phyloP scores from a whole-genome alignment of 192 early-diverging fungal genomes.

The Backusella psychrophila region DNA sequence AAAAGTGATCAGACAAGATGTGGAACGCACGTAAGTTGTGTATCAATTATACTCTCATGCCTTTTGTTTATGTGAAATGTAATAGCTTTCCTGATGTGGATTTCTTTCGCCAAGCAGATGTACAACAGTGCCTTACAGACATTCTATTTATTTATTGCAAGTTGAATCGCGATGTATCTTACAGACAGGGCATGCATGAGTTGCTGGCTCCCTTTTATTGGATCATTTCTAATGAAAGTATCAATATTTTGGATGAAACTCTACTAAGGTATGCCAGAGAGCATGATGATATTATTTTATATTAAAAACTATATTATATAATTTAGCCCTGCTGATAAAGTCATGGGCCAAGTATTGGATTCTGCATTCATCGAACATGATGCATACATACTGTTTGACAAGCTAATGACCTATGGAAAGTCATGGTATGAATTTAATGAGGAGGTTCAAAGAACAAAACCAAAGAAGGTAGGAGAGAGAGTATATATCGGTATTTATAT shows the following conservation, averaged over 20 bases:
- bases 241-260: slow-evolving; percentile 29
- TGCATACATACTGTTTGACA: slow-evolving; percentile 75
- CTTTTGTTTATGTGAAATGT: neutral
- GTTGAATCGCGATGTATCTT: slow-evolving; percentile 82
- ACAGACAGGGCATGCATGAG: slow-evolving; percentile 99
- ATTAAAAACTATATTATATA: neutral
- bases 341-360: slow-evolving; percentile 60
- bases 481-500: neutral
- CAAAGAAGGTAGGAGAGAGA: slow-evolving; percentile 5
- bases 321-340: slow-evolving; percentile 36
- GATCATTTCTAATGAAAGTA: slow-evolving; percentile 71
- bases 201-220: slow-evolving; percentile 80
- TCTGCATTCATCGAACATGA: slow-evolving; percentile 84
- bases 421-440: slow-evolving; percentile 86
- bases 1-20: slow-evolving; percentile 86
- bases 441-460: slow-evolving; percentile 23
- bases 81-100: slow-evolving; percentile 82
- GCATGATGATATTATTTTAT: slow-evolving; percentile 26
- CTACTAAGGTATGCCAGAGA: slow-evolving; percentile 2
- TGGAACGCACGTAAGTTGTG: slow-evolving; percentile 76
- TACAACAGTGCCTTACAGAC: slow-evolving; percentile 70
- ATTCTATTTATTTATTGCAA: slow-evolving; percentile 93
- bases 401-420: slow-evolving; percentile 77
- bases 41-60: neutral
- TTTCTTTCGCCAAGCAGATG: slow-evolving; percentile 66